phyloP scores from a whole-genome alignment of 192 early-diverging fungal genomes.

The Dissophora globulifera region DNA sequence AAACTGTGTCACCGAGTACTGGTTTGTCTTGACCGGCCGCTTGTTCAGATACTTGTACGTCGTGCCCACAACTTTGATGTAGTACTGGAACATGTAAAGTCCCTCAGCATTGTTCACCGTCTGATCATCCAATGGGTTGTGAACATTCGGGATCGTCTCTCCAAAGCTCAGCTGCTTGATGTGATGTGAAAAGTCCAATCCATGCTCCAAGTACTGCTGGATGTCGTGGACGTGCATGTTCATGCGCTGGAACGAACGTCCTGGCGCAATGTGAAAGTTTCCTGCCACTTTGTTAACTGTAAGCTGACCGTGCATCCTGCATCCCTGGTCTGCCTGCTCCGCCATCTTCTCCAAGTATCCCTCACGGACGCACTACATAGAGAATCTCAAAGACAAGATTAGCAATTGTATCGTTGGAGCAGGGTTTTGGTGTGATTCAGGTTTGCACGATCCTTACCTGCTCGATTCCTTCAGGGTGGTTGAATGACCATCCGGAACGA shows the following conservation, averaged over 20 bases:
- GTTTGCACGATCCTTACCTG: constrained; percentile 56
- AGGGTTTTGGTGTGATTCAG: too few relatives aligned
- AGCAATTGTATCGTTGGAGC: too few relatives aligned
- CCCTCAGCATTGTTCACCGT: constrained; percentile 15
- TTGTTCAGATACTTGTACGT: constrained; percentile 78
- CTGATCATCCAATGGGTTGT: constrained; percentile 71
- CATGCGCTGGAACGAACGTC: constrained; percentile 77
- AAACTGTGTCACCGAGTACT: constrained; percentile 94
- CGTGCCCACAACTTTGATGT: constrained; percentile 93
- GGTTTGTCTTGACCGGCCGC: constrained; percentile 83
- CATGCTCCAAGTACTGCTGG: constrained; percentile 65
- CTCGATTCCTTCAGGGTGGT: constrained; percentile 77
- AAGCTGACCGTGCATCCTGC: constrained; percentile 82
- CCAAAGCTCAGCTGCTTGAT: constrained; percentile 91
- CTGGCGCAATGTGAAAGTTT: constrained; percentile 94
- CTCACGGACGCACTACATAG: constrained; percentile 81
- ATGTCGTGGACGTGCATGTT: constrained; percentile 86
- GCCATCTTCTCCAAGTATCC: constrained; percentile 79
- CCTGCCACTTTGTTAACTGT: constrained; percentile 93
- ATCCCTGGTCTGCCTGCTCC: constrained; percentile 89
- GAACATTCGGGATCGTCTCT: constrained; percentile 54
- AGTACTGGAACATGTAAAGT: constrained; percentile 87
- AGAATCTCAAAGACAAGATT: neutral
- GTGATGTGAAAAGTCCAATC: constrained; percentile 84
- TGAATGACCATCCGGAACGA: constrained; percentile 86